Evolutionary conservation across 345 rosid species (phyloP).

Genomic region (Citrus hindsii): DNA sequence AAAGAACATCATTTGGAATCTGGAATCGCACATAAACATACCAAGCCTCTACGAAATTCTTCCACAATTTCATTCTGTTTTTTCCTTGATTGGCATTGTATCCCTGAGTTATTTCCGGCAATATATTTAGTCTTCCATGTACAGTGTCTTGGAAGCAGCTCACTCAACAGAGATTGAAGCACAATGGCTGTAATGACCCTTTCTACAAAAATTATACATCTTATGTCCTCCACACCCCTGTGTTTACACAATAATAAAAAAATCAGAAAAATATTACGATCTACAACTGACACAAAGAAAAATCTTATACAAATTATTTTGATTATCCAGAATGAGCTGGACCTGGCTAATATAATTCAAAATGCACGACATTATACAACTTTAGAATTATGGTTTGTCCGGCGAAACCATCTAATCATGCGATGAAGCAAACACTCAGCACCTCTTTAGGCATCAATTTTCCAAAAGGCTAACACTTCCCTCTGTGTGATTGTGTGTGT

Average conservation of each 20-base stretch:
- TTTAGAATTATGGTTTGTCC: too few relatives aligned
- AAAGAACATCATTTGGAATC: not conserved
- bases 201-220: constrained; percentile 82
- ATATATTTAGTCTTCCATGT: constrained; percentile 66
- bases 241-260: not conserved
- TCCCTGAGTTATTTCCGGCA: constrained; percentile 62
- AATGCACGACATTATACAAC: not conserved
- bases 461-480: not conserved
- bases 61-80: constrained; percentile 72
- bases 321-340: not conserved
- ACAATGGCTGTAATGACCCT: constrained; percentile 71
- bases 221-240: constrained; percentile 58
- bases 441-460: not conserved
- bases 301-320: not conserved
- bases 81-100: constrained; percentile 58
- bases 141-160: constrained; percentile 47
- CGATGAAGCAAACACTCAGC: too few relatives aligned
- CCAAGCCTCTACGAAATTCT: constrained; percentile 77
- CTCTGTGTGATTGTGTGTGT: too few relatives aligned
- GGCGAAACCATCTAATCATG: not conserved
- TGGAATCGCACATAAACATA: constrained; percentile 14
- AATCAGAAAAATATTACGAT: not conserved
- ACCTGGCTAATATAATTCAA: not conserved
- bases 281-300: not conserved
- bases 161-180: constrained; percentile 48